Conservation (phyloP, 1,139 yeast genomes). For the Yamadazyma siamensis region DNA sequence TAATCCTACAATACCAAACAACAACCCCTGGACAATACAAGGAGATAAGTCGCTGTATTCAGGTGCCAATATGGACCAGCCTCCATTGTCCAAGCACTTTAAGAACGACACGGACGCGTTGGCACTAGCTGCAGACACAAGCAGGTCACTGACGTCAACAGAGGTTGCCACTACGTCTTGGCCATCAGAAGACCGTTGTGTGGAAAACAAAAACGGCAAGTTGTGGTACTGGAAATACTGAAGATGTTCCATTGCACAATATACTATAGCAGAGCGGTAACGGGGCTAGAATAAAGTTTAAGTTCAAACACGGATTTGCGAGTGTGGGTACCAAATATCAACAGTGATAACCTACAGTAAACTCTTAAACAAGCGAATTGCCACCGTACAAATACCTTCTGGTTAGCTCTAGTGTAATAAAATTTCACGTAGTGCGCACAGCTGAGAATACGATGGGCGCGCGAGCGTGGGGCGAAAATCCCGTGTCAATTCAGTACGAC, state of each 20-base stretch:
- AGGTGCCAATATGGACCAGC: conserved; percentile 72
- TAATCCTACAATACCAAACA: conserved; percentile 50
- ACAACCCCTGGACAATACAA: conserved; percentile 74
- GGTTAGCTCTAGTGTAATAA: too few relatives aligned
- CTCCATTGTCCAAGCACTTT: conserved; percentile 36
- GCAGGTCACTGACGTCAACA: not conserved
- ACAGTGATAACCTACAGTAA: too few relatives aligned
- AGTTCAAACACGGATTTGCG: too few relatives aligned
- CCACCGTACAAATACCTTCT: too few relatives aligned
- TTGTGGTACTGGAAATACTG: conserved; percentile 12
- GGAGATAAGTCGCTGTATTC: conserved; percentile 69
- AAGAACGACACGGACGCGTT: conserved; percentile 5
- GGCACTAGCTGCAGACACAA: not conserved
- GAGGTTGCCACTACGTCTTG: not conserved
- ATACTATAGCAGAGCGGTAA: too few relatives aligned
- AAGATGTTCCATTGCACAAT: conserved; percentile 14
- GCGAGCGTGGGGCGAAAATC: too few relatives aligned
- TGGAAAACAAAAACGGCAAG: conserved; percentile 11
- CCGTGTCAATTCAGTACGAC: too few relatives aligned
- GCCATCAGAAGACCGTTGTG: not conserved
- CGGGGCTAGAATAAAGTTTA: too few relatives aligned
- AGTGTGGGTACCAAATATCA: too few relatives aligned
- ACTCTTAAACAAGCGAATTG: too few relatives aligned
- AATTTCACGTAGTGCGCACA: too few relatives aligned
- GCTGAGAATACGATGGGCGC: too few relatives aligned